Percentiles rank a stretch among this genome's conserved stretches.
These are phyloP conservation scores for Calendula officinalis DNA, from an alignment of 129 eudicot genomes.

Conservation along the genomic window DNA sequence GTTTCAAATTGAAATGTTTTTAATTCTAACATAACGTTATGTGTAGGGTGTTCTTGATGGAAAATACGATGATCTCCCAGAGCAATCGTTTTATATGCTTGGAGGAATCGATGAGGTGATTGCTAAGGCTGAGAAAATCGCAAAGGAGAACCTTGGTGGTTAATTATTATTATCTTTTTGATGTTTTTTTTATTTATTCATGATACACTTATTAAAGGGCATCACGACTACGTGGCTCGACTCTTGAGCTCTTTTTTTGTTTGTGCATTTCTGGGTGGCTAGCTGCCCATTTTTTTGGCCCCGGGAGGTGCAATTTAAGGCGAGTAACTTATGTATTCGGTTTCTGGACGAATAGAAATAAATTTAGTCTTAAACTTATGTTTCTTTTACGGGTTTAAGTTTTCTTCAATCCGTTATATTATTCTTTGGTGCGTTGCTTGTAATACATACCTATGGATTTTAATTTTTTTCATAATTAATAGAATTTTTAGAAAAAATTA, in stretches of 20 bases:
- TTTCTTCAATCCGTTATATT: not conserved
- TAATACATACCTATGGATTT: not conserved
- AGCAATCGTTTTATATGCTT: constrained; percentile 93
- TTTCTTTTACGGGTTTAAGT: not conserved
- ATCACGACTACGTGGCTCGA: constrained; percentile 22
- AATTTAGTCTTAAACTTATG: constrained; percentile 11
- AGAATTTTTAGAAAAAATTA: no score
- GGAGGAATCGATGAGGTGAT: constrained; percentile 94
- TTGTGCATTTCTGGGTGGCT: constrained; percentile 16
- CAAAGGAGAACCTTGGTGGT: constrained; percentile 55
- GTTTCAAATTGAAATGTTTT: not conserved
- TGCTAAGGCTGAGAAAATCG: constrained; percentile 87
- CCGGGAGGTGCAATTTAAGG: constrained; percentile 27
- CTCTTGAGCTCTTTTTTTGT: constrained; percentile 24
- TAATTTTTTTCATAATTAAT: no score
- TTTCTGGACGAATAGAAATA: constrained; percentile 27
- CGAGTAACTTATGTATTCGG: constrained; percentile 18
- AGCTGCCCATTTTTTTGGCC: constrained; percentile 21
- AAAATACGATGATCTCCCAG: constrained; percentile 81
- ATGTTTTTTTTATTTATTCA: not conserved
- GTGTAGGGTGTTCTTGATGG: constrained; percentile 94
- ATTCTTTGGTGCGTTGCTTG: not conserved
- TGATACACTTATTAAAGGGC: constrained; percentile 19
- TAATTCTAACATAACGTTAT: not conserved
- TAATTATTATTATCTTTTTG: constrained; percentile 14